Base-by-base conservation (phyloP, 306 rosid genomes). In the Cicer judaicum region DNA sequence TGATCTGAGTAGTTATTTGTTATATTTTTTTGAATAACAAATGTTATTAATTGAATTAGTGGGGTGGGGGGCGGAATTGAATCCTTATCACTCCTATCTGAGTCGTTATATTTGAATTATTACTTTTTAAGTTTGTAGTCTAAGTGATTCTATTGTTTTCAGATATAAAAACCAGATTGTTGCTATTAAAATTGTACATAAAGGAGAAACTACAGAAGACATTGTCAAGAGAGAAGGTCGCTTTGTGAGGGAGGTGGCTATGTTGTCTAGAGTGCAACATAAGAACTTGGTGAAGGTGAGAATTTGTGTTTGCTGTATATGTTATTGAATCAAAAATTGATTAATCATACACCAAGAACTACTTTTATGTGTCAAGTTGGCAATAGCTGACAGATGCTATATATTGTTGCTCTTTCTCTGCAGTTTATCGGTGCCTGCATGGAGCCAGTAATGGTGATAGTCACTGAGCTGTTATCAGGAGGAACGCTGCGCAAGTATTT, bases 351-450 rank as follows among this genome's bases (percentile, higher is more conserved):
- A 49, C 50, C 16, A 61, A 56, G 63, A 19, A 64, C 44, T 43
- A 41, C 61, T 82, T 79, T 77, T 72, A 43, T 78, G 59, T 60
- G 80, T 74, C 64, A 62, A 61, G 68, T 64, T 64, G 79, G 55
- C 70, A 55, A 71, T 59, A 36, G 52, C 76, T 80, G 72, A 80
- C 74, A 38, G 69, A 81, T 55, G 21, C 55, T 77, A 72, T 76
- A 77, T 65, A 10, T 53, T 74, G 36, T 36, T 55, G 68, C 68
- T 74, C 39, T 81, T 40, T 81, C 47, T 77, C 70, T 39, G 83
- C 93, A 93, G 97, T 93, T 91, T 74, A 87, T 91, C 29, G 97
- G 98, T 80, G 96, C 97, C 48, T 93, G 97, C 87, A 93, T 87
- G 84, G 98, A 89, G 84, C 98, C 97, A 19, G 89, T 88, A 29